Conservation (phyloP, 495 filamentous ascomycete genomes). For the Entonaema liquescens region DNA sequence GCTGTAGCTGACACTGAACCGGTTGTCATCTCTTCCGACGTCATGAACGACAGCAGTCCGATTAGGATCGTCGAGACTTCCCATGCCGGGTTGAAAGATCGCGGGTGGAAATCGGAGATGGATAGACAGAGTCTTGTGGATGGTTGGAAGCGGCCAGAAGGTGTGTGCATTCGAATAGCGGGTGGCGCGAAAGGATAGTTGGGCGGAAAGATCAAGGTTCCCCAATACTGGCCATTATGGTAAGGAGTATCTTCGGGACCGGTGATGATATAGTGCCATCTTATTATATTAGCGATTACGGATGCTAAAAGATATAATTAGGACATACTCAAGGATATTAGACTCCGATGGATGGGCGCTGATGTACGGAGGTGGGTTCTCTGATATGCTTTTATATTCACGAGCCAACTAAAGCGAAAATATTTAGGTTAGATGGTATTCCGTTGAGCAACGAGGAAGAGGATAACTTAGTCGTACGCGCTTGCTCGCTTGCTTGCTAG, state of each 20-base stretch:
- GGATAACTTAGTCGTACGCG: slow-evolving; percentile 64
- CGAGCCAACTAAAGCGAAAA: slow-evolving; percentile 73
- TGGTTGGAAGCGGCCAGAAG: slow-evolving; percentile 92
- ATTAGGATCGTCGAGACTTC: slow-evolving; percentile 96
- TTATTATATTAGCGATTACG: slow-evolving; percentile 45
- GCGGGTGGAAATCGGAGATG: slow-evolving; percentile 96
- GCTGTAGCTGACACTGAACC: slow-evolving; percentile 85
- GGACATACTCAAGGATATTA: slow-evolving; percentile 88
- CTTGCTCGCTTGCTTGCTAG: slow-evolving; percentile 83
- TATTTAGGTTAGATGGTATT: slow-evolving; percentile 15
- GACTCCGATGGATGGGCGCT: slow-evolving; percentile 90
- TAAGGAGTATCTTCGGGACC: slow-evolving; percentile 96
- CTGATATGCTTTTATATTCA: slow-evolving; percentile 91
- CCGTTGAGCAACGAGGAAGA: not conserved
- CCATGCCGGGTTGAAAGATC: slow-evolving; percentile 99
- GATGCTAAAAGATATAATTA: not conserved
- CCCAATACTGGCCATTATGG: slow-evolving; percentile 97
- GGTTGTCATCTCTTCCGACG: slow-evolving; percentile 98
- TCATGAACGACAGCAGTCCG: slow-evolving; percentile 96
- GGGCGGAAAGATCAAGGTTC: slow-evolving; percentile 91
- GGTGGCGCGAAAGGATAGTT: slow-evolving; percentile 98
- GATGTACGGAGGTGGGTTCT: slow-evolving; percentile 94
- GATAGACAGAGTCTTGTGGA: slow-evolving; percentile 90
- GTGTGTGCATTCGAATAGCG: slow-evolving; percentile 98
- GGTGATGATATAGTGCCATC: slow-evolving; percentile 98